A percentile compares a stretch with the other conserved stretches of the same genome.
phyloP scores from a whole-genome alignment of 2,329 filamentous ascomycete species.

The Fonsecaea multimorphosa region DNA sequence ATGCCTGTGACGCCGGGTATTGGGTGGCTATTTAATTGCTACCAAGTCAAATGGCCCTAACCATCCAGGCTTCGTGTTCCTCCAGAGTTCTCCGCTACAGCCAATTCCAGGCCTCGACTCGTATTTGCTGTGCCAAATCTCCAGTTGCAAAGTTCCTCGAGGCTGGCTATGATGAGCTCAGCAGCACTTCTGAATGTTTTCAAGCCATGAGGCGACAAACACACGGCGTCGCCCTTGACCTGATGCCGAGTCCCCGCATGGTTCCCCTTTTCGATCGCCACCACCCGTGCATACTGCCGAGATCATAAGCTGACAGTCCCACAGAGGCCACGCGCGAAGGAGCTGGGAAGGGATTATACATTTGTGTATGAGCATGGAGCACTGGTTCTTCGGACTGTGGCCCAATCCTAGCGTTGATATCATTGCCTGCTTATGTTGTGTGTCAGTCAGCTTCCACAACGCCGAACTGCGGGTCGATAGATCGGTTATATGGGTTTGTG shows the following conservation, averaged over 20 bases:
- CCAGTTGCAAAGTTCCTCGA: background rate
- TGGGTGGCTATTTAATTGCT: background rate
- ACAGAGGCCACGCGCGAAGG: background rate
- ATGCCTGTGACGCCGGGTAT: background rate
- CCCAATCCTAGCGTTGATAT: background rate
- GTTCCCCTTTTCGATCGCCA: background rate
- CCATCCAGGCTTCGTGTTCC: background rate
- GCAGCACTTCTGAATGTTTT: background rate
- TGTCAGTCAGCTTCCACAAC: background rate
- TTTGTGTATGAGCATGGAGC: background rate
- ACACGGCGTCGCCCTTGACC: background rate
- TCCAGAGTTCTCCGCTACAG: background rate
- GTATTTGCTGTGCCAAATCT: background rate
- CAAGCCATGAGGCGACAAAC: background rate
- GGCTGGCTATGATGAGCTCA: background rate
- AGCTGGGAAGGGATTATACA: background rate
- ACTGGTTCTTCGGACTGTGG: background rate
- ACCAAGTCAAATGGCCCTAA: background rate
- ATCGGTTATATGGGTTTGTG: background rate
- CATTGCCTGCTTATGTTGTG: background rate
- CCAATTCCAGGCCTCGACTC: background rate
- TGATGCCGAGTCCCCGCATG: background rate
- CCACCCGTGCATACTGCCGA: background rate
- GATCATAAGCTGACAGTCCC: constrained; percentile 2
- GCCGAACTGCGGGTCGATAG: background rate